Base-by-base conservation (phyloP, 805 yeast genomes). In the Ogataea pini region DNA sequence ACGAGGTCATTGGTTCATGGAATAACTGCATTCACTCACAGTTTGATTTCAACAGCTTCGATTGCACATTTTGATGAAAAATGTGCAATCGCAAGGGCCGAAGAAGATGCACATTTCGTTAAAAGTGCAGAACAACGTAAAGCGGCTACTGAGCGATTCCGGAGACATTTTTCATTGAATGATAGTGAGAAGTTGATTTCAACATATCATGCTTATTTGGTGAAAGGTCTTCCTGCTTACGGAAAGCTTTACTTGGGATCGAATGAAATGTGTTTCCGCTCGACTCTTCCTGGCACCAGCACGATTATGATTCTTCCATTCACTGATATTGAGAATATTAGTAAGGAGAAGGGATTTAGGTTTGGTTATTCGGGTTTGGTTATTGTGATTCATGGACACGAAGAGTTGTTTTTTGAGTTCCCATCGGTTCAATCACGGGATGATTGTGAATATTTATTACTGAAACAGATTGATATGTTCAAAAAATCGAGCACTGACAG, bases 261-360 rank as follows among this genome's bases (percentile, higher is more conserved):
- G 16, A 74, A 73, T 25, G 79, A 77, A 47, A 62, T 92, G n/a
- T 91, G 96, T 54, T 92, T 86, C 67, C 72, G 94, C 51, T 84
- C 96, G 31, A 70, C 89, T 31, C 60, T 89, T 3, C 95, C 95
- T 0, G 94, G 95, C 0, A 75, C 86, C 0, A 77, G 79, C 31
- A 86, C 96, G 1, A 79, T 79, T 48, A 88, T 92, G 96, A 79
- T 90, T 6, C 66, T 92, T 7, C 98, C 98, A 0, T 68, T 86
- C 33, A 59, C 61, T 4, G 95, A 89, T 58, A 70, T 92, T 22
- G 95, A 86, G 55, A 80, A 76, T 40, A 83, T 86, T 45, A 75
- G 77, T 44, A 79, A 76, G 51, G 90, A 85, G 56, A 80, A 77
- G 41, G 90, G 92, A 0, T 78, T 82, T 52, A 72, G 86, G 54